These are phyloP conservation scores for Arachnomyces sp. DNA, from an alignment of 2,329 filamentous ascomycete genomes.

Conservation along the genomic window DNA sequence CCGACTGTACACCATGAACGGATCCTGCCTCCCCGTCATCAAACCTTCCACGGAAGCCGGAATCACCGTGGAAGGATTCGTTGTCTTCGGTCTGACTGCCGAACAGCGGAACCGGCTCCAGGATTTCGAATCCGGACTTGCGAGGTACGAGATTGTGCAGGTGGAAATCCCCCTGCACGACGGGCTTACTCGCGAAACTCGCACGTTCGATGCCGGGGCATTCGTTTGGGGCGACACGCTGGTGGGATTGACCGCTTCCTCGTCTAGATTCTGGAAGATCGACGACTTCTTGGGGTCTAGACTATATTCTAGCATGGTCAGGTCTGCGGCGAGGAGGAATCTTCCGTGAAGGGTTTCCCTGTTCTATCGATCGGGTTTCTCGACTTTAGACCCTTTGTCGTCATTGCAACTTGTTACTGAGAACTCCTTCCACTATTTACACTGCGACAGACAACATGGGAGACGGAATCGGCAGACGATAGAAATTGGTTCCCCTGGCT, in stretches of 20 bases:
- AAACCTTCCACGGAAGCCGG: constrained; percentile 12
- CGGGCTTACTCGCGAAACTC: constrained; percentile 6
- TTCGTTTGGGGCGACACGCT: constrained; percentile 17
- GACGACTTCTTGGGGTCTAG: constrained; percentile 8
- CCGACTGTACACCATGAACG: constrained; percentile 16
- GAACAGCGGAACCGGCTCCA: constrained; percentile 19
- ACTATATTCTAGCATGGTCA: constrained; percentile 2
- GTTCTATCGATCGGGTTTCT: too few relatives aligned
- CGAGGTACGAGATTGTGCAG: constrained; percentile 13
- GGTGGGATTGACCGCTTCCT: constrained; percentile 1
- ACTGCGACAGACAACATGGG: too few relatives aligned
- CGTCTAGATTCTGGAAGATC: constrained; percentile 8
- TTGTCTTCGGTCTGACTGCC: constrained; percentile 19
- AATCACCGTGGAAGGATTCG: constrained; percentile 19
- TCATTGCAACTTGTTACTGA: too few relatives aligned
- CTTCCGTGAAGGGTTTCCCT: too few relatives aligned
- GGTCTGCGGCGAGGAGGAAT: too few relatives aligned
- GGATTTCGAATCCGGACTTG: constrained; percentile 17
- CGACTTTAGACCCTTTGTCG: too few relatives aligned
- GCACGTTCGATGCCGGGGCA: constrained; percentile 19
- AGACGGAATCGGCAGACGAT: too few relatives aligned
- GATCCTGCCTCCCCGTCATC: constrained; percentile 17
- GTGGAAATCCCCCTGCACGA: constrained; percentile 18
- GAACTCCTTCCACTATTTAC: too few relatives aligned
- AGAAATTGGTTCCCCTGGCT: too few relatives aligned